Base-by-base conservation (phyloP, 106 monocot genomes). In the Dactylorhiza incarnata region DNA sequence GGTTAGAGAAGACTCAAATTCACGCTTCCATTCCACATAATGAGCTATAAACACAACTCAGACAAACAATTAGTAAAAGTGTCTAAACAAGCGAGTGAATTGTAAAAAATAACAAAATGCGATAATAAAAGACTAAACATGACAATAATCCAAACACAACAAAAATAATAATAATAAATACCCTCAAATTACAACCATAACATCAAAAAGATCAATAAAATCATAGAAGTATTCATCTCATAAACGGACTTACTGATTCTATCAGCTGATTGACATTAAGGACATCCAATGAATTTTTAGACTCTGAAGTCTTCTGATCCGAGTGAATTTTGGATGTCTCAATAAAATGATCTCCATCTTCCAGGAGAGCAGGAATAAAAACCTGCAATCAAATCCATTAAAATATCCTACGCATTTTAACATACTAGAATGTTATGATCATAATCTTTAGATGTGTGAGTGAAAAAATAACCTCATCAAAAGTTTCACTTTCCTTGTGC, bases 251-350 rank as follows among this genome's bases (percentile, higher is more conserved):
- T 89, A 97, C 97, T 63, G 97, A 94, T 91, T 91, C 89, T 45
- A 97, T 89, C 59, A 97, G 71, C 74, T 97, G 91, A 74, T 89
- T 88, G 44, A 87, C 97, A 68, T 82, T 89, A 49, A 97, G 65
- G 76, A 97, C 81, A 66, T 91, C 87, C 54, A 72, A 50, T 49
- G 84, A 77, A 77, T 82, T 90, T 29, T 76, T 74, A 45, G 90
- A 89, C 48, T 87, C 89, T n/a, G 91, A 85, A 45, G 71, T 74
- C 71, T 79, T 87, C 46, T 73, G 71, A 69, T 88, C 91, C 45
- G 81, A 86, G 68, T 88, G 87, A 80, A 77, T 85, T 81, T 77
- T 78, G 49, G 61, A 79, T 76, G 23, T 48, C 53, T 91, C 91
- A 72, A 75, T 59, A 52, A 87, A 84, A 9, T 45, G 47, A 50